A percentile compares a stretch with the other conserved stretches of the same genome.
Evolutionary conservation across 345 rosid genomes (phyloP).

Genomic region (Syzygium grande): DNA sequence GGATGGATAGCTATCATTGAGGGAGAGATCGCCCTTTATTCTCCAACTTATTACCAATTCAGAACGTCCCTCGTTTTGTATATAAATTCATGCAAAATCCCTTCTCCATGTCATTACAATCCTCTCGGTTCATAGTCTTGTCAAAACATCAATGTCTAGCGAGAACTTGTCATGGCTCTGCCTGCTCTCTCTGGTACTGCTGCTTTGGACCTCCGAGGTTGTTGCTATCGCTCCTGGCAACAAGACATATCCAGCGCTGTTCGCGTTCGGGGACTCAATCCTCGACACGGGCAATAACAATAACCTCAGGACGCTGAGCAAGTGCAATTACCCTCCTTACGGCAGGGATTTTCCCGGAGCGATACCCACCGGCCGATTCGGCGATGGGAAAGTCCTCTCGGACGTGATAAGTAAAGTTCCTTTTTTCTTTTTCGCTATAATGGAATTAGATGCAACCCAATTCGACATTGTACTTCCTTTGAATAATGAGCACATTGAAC

Average conservation of each 20-base stretch:
- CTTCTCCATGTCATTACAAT: neutral
- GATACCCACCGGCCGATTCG: constrained; percentile 24
- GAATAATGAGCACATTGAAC: neutral
- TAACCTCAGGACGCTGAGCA: constrained; percentile 4
- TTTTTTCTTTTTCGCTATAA: neutral
- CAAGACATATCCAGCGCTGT: constrained; percentile 1
- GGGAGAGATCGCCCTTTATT: no score
- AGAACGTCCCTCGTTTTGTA: neutral
- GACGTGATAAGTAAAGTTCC: constrained; percentile 19
- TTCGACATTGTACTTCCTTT: neutral
- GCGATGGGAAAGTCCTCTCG: constrained; percentile 30
- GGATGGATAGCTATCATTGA: no score
- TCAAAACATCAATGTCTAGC: neutral
- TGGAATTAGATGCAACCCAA: neutral
- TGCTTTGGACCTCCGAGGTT: neutral
- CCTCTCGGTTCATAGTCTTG: neutral
- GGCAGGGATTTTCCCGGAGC: constrained; percentile 26
- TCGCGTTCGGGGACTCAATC: constrained; percentile 40
- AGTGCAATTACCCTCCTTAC: constrained; percentile 35
- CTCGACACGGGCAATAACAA: constrained; percentile 35
- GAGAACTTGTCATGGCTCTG: neutral
- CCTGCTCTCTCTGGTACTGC: neutral
- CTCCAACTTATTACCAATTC: neutral
- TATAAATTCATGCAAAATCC: neutral
- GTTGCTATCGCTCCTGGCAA: neutral